Percentiles rank a stretch among this genome's conserved stretches.
Conservation (phyloP, 2,329 filamentous ascomycete genomes). For the Calonectria hawksworthii region DNA sequence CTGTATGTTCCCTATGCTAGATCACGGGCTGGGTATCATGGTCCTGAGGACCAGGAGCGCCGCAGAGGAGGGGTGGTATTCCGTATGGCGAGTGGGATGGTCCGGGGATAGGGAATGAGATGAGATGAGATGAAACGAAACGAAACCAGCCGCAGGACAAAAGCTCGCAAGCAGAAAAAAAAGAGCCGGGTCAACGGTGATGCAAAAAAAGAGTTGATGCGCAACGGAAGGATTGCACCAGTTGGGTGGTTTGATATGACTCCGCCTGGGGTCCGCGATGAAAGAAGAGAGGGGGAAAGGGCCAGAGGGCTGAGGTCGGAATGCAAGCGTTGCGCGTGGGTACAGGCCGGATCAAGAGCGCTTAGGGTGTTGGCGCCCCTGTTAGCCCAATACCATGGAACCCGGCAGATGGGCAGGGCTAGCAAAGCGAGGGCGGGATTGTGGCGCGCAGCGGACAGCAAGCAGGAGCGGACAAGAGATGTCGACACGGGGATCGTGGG, state of each 20-base stretch:
- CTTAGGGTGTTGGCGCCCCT: conserved; percentile 43
- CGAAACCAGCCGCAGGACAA: background rate
- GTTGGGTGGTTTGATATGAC: conserved; percentile 17
- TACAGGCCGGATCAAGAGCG: conserved; percentile 42
- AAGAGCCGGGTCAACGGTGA: conserved; percentile 12
- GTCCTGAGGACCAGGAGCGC: conserved; percentile 40
- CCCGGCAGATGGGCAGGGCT: conserved; percentile 34
- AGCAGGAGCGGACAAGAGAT: conserved; percentile 12
- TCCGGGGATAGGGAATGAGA: conserved; percentile 6
- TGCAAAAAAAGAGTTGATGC: background rate
- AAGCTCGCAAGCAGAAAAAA: background rate
- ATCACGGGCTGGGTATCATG: conserved; percentile 51
- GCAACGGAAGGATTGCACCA: conserved; percentile 13
- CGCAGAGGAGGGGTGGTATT: conserved; percentile 13
- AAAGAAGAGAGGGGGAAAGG: conserved; percentile 36
- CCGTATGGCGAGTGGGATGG: conserved; percentile 8
- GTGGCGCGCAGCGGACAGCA: conserved; percentile 34
- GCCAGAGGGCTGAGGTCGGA: conserved; percentile 42
- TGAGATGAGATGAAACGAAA: conserved; percentile 12
- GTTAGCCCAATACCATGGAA: conserved; percentile 34
- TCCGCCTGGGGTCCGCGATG: conserved; percentile 34
- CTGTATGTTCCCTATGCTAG: conserved; percentile 44
- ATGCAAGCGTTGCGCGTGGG: conserved; percentile 44
- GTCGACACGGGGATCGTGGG: conserved; percentile 4
- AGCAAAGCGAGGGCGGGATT: conserved; percentile 29